Evolutionary conservation across 1,139 yeast genomes (phyloP), one percentile per base, ranked within the genome.

Genomic region (Hemisphaericaspora xylanilytica): DNA sequence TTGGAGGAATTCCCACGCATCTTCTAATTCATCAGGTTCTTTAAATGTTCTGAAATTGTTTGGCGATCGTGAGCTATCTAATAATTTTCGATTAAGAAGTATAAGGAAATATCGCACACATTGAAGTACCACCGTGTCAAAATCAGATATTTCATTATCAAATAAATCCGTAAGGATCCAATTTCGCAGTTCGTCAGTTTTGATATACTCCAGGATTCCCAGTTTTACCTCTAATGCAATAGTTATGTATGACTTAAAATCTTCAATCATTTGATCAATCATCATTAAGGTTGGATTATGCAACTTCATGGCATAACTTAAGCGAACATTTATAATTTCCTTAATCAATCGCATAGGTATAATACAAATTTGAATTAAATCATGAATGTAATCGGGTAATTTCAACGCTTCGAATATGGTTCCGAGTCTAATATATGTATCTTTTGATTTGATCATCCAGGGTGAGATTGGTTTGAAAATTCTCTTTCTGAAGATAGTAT

Each of bases 221-320:
- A 78, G 79, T 56, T 88, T 84, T 33, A 89, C 80, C 46, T 81
- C 86, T 17, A 87, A 71, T 0, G 96, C 94, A 34, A 89, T 70
- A 32, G 80, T 75, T 38, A 90, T 77, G 56, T 88, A 88, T 1
- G 83, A 74, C 47, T 83, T 82, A 55, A 90, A 84, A 58, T 89
- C 96, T 35, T 81, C 92, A 48, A 92, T 78, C 78, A 88, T 85
- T 62, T 90, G 97, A 59, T 92, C 97, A 48, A 92, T 87, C 83
- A 90, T 87, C 90, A 89, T 85, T 78, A 89, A 79, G 0, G 97
- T 89, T 1, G 96, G 96, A 51, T 86, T 86, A 40, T 78, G 80
- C 41, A 90, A 65, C 51, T 85, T 84, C 58, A 77, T 74, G 3
- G 97, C 96, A 56, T 88, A 89, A 3, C 75, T 70, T 38, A 92